Conservation (phyloP, 306 rosid species). For the Gleditsia sinensis region DNA sequence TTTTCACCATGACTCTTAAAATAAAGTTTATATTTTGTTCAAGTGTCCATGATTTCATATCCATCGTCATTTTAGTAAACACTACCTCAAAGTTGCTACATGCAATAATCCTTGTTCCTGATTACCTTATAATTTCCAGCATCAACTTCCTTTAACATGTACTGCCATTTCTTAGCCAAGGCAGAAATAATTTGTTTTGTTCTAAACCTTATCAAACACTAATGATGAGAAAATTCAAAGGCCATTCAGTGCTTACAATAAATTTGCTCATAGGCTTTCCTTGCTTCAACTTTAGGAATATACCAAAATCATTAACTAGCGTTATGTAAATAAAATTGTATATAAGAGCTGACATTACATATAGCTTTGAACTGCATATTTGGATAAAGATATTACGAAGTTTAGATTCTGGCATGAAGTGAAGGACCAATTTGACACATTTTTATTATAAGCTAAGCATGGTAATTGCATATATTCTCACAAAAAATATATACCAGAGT, state of each 20-base stretch:
- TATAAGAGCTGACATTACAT: not conserved
- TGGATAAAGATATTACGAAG: not conserved
- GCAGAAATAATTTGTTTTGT: not conserved
- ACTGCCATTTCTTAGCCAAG: not conserved
- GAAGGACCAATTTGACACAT: conserved; percentile 22
- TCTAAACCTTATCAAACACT: not conserved
- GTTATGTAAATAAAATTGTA: not conserved
- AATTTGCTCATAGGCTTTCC: not conserved
- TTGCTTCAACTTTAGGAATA: conserved; percentile 4
- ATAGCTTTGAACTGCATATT: not conserved
- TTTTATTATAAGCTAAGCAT: conserved; percentile 1
- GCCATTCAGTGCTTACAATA: too few species aligned
- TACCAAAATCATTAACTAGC: not conserved
- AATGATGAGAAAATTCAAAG: not conserved
- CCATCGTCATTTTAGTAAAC: not conserved
- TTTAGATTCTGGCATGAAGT: not conserved
- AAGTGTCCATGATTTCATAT: not conserved
- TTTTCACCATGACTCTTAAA: not conserved
- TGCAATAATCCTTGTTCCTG: not conserved
- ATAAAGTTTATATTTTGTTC: not conserved
- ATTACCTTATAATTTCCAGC: not conserved
- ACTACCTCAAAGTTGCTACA: not conserved
- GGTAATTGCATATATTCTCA: not conserved
- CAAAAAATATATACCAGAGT: not conserved
- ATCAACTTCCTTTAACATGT: not conserved